Percentiles rank a stretch among this genome's conserved stretches.
Evolutionary conservation across 1,139 yeast species (phyloP).

Genomic region (Schwanniomyces etchellsii): DNA sequence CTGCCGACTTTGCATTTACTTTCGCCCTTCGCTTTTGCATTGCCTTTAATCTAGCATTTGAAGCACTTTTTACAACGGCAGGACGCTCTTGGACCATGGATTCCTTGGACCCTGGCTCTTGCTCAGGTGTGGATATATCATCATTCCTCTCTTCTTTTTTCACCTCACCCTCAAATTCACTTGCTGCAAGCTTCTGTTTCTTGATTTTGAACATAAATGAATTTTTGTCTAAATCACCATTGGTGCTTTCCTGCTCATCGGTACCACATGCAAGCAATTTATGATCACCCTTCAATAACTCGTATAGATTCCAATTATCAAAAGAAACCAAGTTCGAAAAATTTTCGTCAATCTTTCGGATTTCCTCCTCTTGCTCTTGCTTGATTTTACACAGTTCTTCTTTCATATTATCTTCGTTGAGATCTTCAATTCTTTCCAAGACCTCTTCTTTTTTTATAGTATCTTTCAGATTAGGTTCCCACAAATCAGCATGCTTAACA

Average conservation of each 20-base stretch:
- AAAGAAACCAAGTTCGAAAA: constrained; percentile 50
- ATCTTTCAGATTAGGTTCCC: constrained; percentile 75
- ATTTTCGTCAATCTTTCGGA: constrained; percentile 43
- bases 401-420: constrained; percentile 12
- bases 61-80: constrained; percentile 15
- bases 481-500: constrained; percentile 65
- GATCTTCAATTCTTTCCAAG: constrained; percentile 10
- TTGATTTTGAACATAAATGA: constrained; percentile 30
- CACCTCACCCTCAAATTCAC: constrained; percentile 3
- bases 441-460: constrained; percentile 19
- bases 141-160: constrained; percentile 2
- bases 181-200: constrained; percentile 23
- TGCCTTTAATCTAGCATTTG: constrained; percentile 83
- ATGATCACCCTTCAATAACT: constrained; percentile 63
- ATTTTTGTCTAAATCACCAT: constrained; percentile 12
- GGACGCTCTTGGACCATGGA: background rate
- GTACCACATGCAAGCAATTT: constrained; percentile 71
- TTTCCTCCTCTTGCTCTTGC: constrained; percentile 39
- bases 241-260: constrained; percentile 23
- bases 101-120: constrained; percentile 8
- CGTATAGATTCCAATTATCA: constrained; percentile 56
- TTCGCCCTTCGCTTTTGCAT: constrained; percentile 92
- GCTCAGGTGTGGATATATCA: background rate
- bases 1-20: constrained; percentile 61
- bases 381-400: constrained; percentile 26